Evolutionary conservation across 75 land plant genomes (phyloP).

Genomic region (Pseudotsuga menziesii): DNA sequence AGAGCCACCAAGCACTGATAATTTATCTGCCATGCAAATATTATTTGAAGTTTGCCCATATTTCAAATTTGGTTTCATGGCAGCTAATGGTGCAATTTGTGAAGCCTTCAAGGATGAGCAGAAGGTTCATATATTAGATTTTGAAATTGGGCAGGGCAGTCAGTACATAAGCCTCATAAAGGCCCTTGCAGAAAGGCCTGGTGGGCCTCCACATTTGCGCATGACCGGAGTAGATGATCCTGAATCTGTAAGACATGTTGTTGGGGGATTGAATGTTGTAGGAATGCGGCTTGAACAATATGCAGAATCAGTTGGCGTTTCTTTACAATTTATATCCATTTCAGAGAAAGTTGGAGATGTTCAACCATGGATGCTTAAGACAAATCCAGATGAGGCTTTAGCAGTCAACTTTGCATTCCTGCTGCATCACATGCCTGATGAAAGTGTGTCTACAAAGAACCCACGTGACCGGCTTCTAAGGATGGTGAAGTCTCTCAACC

Average conservation of each 20-base stretch:
- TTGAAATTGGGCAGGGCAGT: conserved; percentile 86
- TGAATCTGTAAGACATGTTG: conserved; percentile 41
- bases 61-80: conserved; percentile 90
- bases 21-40: conserved; percentile 91
- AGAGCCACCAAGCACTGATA: conserved; percentile 66
- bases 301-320: conserved; percentile 49
- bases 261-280: conserved; percentile 64
- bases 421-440: conserved; percentile 97
- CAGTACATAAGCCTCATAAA: conserved; percentile 78
- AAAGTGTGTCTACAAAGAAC: conserved; percentile 81
- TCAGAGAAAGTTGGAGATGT: conserved; percentile 43
- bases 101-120: conserved; percentile 74
- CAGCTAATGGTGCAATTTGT: conserved; percentile 83
- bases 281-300: conserved; percentile 68
- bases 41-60: conserved; percentile 92
- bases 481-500: conserved; percentile 73
- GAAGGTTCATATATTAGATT: conserved; percentile 80
- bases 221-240: conserved; percentile 94
- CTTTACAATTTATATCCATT: conserved; percentile 65
- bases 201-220: conserved; percentile 52
- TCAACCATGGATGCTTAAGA: conserved; percentile 47
- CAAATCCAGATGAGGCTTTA: conserved; percentile 56
- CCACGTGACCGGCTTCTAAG: conserved; percentile 75
- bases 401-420: conserved; percentile 89
- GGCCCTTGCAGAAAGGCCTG: conserved; percentile 42